phyloP scores from a whole-genome alignment of 441 rosid species.

The Gossypium davidsonii region DNA sequence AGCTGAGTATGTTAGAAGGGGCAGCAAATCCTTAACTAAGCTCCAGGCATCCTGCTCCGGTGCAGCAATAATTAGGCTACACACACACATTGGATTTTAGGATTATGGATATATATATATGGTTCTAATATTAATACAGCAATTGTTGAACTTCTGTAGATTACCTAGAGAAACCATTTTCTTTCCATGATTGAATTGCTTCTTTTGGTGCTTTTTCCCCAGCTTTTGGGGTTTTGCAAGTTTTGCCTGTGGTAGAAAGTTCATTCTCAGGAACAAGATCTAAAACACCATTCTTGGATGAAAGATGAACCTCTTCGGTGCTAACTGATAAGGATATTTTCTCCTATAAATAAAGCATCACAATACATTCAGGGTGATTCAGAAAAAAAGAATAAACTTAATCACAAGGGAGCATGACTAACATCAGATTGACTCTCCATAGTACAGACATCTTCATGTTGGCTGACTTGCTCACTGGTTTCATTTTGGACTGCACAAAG shows the following conservation, averaged over 20 bases:
- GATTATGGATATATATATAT: not conserved
- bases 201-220: conserved; percentile 69
- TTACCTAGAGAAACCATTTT: conserved; percentile 84
- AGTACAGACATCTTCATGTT: conserved; percentile 23
- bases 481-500: conserved; percentile 35
- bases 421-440: conserved; percentile 37
- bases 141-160: conserved; percentile 3
- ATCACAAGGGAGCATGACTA: conserved; percentile 16
- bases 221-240: conserved; percentile 51
- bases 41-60: conserved; percentile 78
- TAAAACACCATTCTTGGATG: conserved; percentile 33
- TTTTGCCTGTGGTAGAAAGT: conserved; percentile 26
- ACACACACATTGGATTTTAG: conserved; percentile 16
- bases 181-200: conserved; percentile 56
- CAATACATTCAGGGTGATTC: conserved; percentile 13
- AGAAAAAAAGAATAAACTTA: not conserved
- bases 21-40: conserved; percentile 58
- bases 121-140: not conserved
- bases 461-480: conserved; percentile 25
- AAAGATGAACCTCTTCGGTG: conserved; percentile 31
- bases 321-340: conserved; percentile 33
- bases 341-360: conserved; percentile 26
- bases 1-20: conserved; percentile 72
- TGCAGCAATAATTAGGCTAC: conserved; percentile 78
- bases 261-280: conserved; percentile 24